These are phyloP conservation scores for Aspergillus flavus DNA, from an alignment of 2,329 filamentous ascomycete species.

Conservation along the genomic window DNA sequence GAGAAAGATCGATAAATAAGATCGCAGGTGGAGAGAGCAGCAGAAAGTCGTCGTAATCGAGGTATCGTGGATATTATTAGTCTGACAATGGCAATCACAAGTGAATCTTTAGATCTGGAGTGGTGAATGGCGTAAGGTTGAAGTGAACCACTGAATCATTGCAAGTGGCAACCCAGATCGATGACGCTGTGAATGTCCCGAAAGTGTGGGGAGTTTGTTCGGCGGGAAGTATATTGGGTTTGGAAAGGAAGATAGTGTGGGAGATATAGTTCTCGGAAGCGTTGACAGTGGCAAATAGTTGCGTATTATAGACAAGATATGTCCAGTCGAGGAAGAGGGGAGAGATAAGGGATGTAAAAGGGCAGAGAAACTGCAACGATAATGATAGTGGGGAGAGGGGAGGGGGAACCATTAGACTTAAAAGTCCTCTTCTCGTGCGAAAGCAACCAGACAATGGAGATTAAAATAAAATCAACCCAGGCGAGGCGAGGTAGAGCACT, in stretches of 20 bases:
- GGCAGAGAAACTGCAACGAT: neutral
- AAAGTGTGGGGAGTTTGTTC: neutral
- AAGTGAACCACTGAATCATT: neutral
- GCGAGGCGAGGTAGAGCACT: constrained; percentile 7
- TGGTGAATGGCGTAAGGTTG: neutral
- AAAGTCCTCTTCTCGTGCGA: neutral
- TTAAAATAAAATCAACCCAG: neutral
- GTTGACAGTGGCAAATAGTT: neutral
- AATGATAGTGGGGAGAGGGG: neutral
- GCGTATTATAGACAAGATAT: neutral
- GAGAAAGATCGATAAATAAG: neutral
- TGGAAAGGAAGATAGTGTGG: neutral
- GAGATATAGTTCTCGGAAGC: neutral
- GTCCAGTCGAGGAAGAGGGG: neutral
- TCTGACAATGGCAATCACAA: neutral
- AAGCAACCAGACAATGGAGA: neutral
- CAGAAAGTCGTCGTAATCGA: neutral
- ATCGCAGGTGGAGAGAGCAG: neutral
- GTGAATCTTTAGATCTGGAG: neutral
- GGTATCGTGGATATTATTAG: neutral
- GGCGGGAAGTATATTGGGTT: neutral
- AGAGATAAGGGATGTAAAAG: neutral
- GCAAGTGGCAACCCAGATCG: constrained; percentile 6
- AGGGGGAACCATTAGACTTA: neutral
- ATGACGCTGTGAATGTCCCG: constrained; percentile 14